Percentiles rank a stretch among this genome's conserved stretches.
These are phyloP conservation scores for Agapanthus africanus DNA, from an alignment of 106 monocot genomes.

Conservation along the genomic window DNA sequence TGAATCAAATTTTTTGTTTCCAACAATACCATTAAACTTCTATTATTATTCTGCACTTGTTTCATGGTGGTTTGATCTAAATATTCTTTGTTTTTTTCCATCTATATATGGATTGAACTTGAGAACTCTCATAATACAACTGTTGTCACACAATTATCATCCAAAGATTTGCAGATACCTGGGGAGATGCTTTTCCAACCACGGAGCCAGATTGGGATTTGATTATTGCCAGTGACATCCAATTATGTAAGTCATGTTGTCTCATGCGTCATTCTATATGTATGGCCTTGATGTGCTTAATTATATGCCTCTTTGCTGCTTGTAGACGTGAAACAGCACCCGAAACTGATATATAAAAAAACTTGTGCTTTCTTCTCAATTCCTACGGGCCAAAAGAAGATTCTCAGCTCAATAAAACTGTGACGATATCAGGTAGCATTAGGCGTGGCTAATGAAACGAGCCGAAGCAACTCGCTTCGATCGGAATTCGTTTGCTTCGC, in stretches of 20 bases:
- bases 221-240: constrained; percentile 85
- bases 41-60: no score
- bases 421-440: constrained; percentile 38
- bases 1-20: no score
- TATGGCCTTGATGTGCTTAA: neutral
- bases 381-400: constrained; percentile 31
- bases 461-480: no score
- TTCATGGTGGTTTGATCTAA: no score
- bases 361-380: constrained; percentile 70
- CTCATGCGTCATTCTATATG: neutral
- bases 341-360: constrained; percentile 71
- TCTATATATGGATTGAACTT: no score
- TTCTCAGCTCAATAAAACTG: constrained; percentile 1
- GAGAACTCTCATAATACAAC: no score
- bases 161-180: constrained; percentile 61
- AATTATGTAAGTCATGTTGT: constrained; percentile 53
- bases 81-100: no score
- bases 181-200: constrained; percentile 80
- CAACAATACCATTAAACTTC: no score
- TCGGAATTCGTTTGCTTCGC: no score
- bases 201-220: constrained; percentile 70
- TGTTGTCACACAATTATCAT: neutral
- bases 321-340: constrained; percentile 92
- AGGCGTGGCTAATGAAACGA: no score
- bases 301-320: constrained; percentile 5